Evolutionary conservation across 179 eudicot species (phyloP), one percentile per base, ranked within the genome.

Genomic region (Carnegiea gigantea): DNA sequence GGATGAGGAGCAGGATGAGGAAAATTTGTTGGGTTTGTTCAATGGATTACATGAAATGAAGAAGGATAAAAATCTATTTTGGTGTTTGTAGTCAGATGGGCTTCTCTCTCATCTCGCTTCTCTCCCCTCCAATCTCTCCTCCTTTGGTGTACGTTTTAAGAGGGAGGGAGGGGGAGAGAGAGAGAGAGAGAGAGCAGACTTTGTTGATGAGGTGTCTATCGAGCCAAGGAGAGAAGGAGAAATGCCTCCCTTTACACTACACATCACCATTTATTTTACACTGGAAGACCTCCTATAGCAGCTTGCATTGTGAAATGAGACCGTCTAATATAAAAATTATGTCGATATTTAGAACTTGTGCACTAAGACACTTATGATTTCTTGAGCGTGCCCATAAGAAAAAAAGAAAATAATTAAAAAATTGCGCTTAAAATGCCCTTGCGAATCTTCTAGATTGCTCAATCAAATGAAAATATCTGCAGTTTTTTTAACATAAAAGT

Each of bases 201-300:
- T 53, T 36, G 75, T 5, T 77, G 83, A 64, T 80, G 81, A 80
- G 81, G 86, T 84, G 83, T 84, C 83, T 71, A 23, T 49, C 46
- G 70, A 67, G 80, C 73, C 77, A 75, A 43, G 60, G 57, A 57
- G 72, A 53, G 43, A 75, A 23, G 48, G 20, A 59, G 71, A 70
- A 54, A 70, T 10, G 26, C 12, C 73, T 67, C 40, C 72, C 14
- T 67, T 67, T 28, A 30, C 18, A 79, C 8, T 26, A 14, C 15
- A 43, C 7, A 67, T 67, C 17, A 67, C 20, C n/a, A 57, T 18
- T 57, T 15, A 57, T 57, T 57, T 18, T 3, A 51, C 57, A 51
- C 6, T 51, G 57, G 18, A 51, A 51, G 57, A 9, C 57, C 7
- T 51, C 18, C 3, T 51, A 2, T 51, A 20, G 57, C 14, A 51